These are phyloP conservation scores for Hypomyces perniciosus DNA, from an alignment of 2,329 filamentous ascomycete species.

Conservation along the genomic window DNA sequence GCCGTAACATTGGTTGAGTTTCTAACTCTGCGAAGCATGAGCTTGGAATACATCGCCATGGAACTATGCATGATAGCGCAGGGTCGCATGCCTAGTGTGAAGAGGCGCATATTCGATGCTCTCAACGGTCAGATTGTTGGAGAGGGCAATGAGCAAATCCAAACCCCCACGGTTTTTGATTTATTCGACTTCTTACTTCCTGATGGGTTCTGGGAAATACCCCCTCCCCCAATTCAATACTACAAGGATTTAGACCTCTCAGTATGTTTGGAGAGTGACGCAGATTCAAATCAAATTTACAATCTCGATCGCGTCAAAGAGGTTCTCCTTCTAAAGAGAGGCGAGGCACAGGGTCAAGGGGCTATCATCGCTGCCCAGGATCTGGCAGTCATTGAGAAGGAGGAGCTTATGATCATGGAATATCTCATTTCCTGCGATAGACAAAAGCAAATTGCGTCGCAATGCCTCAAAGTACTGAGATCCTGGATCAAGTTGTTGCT, in stretches of 20 bases:
- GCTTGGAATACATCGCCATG: slow-evolving; percentile 77
- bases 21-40: slow-evolving; percentile 66
- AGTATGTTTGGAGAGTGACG: slow-evolving; percentile 55
- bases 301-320: slow-evolving; percentile 68
- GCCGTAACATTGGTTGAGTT: slow-evolving; percentile 70
- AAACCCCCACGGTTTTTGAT: slow-evolving; percentile 77
- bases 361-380: slow-evolving; percentile 46
- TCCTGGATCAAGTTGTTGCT: slow-evolving; percentile 82
- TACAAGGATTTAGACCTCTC: slow-evolving; percentile 64
- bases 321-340: slow-evolving; percentile 63
- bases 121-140: slow-evolving; percentile 71
- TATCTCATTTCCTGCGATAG: slow-evolving; percentile 60
- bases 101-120: slow-evolving; percentile 62
- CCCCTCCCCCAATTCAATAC: slow-evolving; percentile 49
- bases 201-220: slow-evolving; percentile 43
- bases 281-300: slow-evolving; percentile 54
- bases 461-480: slow-evolving; percentile 62
- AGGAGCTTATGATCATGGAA: slow-evolving; percentile 55
- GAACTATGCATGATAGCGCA: slow-evolving; percentile 76
- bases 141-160: slow-evolving; percentile 58
- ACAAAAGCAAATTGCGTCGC: slow-evolving; percentile 49
- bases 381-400: slow-evolving; percentile 44
- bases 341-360: slow-evolving; percentile 49
- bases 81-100: slow-evolving; percentile 62
- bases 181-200: slow-evolving; percentile 79